Percentiles rank a stretch among this genome's conserved stretches.
Conservation (phyloP, 1,284 basidiomycete species). For the Naganishia cerealis region DNA sequence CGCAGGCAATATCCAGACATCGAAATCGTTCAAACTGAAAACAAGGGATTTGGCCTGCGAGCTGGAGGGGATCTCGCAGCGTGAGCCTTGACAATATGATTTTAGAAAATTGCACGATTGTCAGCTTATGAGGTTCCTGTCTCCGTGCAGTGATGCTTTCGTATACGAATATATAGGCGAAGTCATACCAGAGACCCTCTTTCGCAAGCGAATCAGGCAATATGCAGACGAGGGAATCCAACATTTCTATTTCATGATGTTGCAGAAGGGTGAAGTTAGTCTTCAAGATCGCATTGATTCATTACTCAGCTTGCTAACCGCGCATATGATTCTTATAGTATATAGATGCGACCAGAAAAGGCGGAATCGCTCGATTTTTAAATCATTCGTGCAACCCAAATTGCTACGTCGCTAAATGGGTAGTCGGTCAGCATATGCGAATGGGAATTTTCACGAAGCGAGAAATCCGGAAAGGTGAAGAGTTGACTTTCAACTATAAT, state of each 20-base stretch:
- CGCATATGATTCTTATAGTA: conserved; percentile 61
- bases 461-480: conserved; percentile 76
- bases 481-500: conserved; percentile 99
- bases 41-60: conserved; percentile 91
- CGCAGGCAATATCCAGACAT: conserved; percentile 80
- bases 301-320: conserved; percentile 20
- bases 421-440: conserved; percentile 81
- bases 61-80: conserved; percentile 68
- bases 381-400: conserved; percentile 99
- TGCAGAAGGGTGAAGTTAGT: conserved; percentile 91
- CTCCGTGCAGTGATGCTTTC: conserved; percentile 72
- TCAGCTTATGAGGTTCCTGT: too few relatives aligned
- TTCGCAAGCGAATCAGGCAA: conserved; percentile 89
- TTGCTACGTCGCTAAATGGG: conserved; percentile 99
- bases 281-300: neutral
- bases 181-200: conserved; percentile 81
- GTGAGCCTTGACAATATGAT: conserved; percentile 59
- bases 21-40: conserved; percentile 88
- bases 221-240: conserved; percentile 90
- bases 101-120: neutral
- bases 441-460: conserved; percentile 98
- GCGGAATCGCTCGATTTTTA: conserved; percentile 92
- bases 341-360: conserved; percentile 96
- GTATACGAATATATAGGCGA: conserved; percentile 99
- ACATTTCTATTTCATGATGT: conserved; percentile 99